Evolutionary conservation across 371 early-diverging fungal species (phyloP), one percentile per base, ranked within the genome.

Genomic region (Dipsacomyces acuminosporus): DNA sequence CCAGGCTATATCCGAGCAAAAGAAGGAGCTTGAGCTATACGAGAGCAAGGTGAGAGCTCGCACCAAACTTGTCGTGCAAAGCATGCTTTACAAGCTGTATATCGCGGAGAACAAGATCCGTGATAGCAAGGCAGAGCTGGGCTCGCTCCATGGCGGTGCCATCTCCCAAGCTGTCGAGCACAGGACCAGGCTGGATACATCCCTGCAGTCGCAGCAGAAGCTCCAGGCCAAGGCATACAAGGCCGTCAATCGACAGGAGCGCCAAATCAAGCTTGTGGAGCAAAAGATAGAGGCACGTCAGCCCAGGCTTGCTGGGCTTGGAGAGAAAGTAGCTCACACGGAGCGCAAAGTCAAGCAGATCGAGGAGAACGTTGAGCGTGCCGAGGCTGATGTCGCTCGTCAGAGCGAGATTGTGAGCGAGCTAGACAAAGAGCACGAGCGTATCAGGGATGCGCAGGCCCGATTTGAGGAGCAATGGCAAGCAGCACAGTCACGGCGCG

Each of bases 1-100:
- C 57, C 96, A 93, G 73, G 88, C 90, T 51, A 87, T 89, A 66
- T 78, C 85, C 47, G 92, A 89, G 60, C 94, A 96, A 72, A 87
- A 93, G 66, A 84, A 82, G 17, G 94, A 97, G 53, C 90, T 91
- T 6, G 91, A 92, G 50, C 77, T 80, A 3, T 96, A 84, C 73
- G 88, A 91, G 56, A 71, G 76, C 21, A 71, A 76, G 82, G 18
- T 72, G 67, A 18, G 79, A 86, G 51, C 71, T 75, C 73, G 83
- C 62, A 74, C 77, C 20, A 76, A 82, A 26, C 62, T 87, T 47
- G 67, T 82, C 1, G 73, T 84, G 9, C 79, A 81, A 35, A 85
- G 88, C 54, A 70, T 91, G 47, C 77, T 94, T 30, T 93, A 93
- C 92, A 89, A 88, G 58, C 79, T 96, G 22, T 95, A 81, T 72